Base-by-base conservation (phyloP, 176 grass and related monocot species). In the Ensete ventricosum region DNA sequence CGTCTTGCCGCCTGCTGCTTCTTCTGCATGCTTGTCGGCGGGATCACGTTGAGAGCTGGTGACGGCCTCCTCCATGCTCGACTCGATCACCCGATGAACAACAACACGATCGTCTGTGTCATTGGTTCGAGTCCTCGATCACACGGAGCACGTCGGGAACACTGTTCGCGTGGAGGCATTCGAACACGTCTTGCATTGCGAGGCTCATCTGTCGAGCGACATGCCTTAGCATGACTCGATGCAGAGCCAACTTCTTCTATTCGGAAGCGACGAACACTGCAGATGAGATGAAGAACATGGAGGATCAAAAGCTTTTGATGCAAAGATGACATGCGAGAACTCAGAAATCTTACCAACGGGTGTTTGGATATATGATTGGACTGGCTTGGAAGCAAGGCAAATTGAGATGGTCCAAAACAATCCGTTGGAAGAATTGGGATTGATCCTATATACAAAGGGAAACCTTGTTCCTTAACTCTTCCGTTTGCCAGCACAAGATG, bases 1-100 rank as follows among this genome's bases (percentile, higher is more conserved):
- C 27, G 69, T 55, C 76, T 82, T 87, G 67, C 29, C 67, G 72
- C 72, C 62, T 20, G 77, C 19, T 4, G 85, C 82, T 67, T 92
- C 93, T 23, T 88, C 85, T n/a, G 53, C 21, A 12, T 55, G 59
- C 50, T 67, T 59, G 34, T 84, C 83, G 43, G 59, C 24, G 20
- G 10, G 57, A 57, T 13, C 13, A 57, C 13, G 54, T 21, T 14
- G 57, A 14, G 57, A 43, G 34, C 34, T 43, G 34, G 34, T 43
- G 34, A 43, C 34, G 34, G 34, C 34, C 34, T 43, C 29, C 66
- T 16, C 13, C 4, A 4, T 17, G 43, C 43, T n/a, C 9, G 27
- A n/a, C 25, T n/a, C 27, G 67, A 70, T 70, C 51, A 16, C 48
- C 51, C 67, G 14, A 70, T 24, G 16, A 17, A 10, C 4, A 6